Conservation (phyloP, 2,329 filamentous ascomycete species). For the Penicillium sp. region DNA sequence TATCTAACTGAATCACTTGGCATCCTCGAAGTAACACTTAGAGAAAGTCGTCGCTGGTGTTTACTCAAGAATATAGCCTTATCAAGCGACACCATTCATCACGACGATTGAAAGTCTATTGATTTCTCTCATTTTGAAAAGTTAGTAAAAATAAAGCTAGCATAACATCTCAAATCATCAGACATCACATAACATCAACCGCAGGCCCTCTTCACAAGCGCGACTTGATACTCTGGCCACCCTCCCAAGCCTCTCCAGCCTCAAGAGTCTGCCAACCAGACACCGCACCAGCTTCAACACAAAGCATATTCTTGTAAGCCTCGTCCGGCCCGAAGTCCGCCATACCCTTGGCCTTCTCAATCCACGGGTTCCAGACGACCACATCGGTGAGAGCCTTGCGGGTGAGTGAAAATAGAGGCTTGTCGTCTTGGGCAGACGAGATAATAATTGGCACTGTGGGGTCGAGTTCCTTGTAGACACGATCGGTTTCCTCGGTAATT, state of each 20-base stretch:
- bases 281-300: slow-evolving; percentile 88
- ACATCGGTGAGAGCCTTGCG: slow-evolving; percentile 86
- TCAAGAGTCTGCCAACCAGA: slow-evolving; percentile 83
- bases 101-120: no score
- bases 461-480: slow-evolving; percentile 74
- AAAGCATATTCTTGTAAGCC: slow-evolving; percentile 91
- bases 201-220: slow-evolving; percentile 28
- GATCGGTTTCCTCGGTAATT: slow-evolving; percentile 81
- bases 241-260: slow-evolving; percentile 71
- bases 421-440: slow-evolving; percentile 54
- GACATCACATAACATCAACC: background rate
- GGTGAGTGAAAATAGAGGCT: slow-evolving; percentile 71
- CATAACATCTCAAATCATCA: slow-evolving; percentile 2
- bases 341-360: slow-evolving; percentile 79
- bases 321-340: slow-evolving; percentile 87
- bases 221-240: slow-evolving; percentile 61
- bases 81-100: background rate
- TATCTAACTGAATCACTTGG: no score
- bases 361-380: slow-evolving; percentile 98
- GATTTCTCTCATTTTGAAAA: slow-evolving; percentile 2
- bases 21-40: no score
- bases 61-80: no score
- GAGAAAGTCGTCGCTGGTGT: no score
- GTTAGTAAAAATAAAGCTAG: background rate
- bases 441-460: slow-evolving; percentile 51